Conservation (phyloP, 345 rosid genomes). For the Ricinus communis region DNA sequence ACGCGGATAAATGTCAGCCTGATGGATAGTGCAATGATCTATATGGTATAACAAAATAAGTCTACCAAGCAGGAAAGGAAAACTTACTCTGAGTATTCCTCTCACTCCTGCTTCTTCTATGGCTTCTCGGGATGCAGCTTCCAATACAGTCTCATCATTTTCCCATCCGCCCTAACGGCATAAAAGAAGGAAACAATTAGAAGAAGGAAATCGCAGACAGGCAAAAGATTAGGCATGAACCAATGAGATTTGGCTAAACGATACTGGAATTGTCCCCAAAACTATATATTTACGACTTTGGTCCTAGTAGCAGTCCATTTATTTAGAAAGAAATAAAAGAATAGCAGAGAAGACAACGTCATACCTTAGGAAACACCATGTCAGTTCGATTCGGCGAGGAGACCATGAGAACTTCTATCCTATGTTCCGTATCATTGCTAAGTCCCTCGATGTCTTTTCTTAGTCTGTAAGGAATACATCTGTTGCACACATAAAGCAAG, state of each 20-base stretch:
- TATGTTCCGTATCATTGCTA: not conserved
- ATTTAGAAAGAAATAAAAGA: not conserved
- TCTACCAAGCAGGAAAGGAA: not conserved
- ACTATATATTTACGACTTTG: too few relatives aligned
- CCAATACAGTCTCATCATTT: constrained; percentile 17
- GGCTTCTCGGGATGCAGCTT: constrained; percentile 24
- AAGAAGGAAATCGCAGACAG: not conserved
- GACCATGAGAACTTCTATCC: constrained; percentile 15
- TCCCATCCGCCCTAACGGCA: constrained; percentile 23
- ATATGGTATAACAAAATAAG: too few relatives aligned
- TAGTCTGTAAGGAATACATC: constrained; percentile 23
- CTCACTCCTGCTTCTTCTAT: constrained; percentile 21
- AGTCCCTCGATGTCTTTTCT: constrained; percentile 1
- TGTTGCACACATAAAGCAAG: constrained; percentile 1
- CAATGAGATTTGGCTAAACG: not conserved
- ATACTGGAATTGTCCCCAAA: too few relatives aligned
- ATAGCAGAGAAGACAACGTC: not conserved
- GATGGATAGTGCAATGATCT: not conserved
- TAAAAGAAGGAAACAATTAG: not conserved
- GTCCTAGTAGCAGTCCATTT: too few relatives aligned
- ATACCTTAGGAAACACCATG: constrained; percentile 22
- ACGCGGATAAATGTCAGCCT: not conserved
- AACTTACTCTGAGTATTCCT: constrained; percentile 13
- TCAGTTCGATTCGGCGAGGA: constrained; percentile 19
- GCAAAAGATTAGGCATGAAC: not conserved